A percentile compares a stretch with the other conserved stretches of the same genome.
Conservation (phyloP, 2,329 filamentous ascomycete species). For the Xylaria hypoxylon region DNA sequence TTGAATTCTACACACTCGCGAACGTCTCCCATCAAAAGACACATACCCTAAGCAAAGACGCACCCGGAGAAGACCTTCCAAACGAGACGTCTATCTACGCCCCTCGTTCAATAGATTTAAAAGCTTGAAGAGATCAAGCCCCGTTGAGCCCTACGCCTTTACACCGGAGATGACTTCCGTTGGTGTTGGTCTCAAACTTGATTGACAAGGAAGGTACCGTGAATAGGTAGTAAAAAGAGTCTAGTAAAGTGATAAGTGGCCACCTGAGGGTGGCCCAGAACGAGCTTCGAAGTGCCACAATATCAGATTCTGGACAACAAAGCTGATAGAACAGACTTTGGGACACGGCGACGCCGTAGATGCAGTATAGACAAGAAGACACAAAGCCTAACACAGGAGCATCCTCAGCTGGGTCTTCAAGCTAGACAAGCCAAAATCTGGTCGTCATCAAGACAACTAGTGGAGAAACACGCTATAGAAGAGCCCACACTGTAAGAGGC, state of each 20-base stretch:
- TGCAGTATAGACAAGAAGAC: background rate
- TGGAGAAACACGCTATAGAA: background rate
- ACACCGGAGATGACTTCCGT: background rate
- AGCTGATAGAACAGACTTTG: background rate
- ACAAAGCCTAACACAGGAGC: background rate
- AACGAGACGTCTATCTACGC: background rate
- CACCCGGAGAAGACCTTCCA: background rate
- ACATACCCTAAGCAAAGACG: background rate
- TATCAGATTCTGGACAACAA: background rate
- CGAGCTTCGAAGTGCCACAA: slow-evolving; percentile 1
- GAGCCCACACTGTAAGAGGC: background rate
- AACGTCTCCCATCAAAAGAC: background rate
- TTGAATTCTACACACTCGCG: background rate
- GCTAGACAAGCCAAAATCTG: background rate
- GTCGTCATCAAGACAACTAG: background rate
- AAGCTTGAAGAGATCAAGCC: background rate
- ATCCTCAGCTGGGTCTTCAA: background rate
- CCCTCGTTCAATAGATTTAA: slow-evolving; percentile 7
- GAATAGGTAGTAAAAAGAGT: background rate
- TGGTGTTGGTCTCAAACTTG: background rate
- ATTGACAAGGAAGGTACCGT: background rate
- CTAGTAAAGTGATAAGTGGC: background rate
- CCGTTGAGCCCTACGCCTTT: background rate
- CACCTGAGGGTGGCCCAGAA: background rate
- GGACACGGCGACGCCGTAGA: background rate